A percentile compares a stretch with the other conserved stretches of the same genome.
These are phyloP conservation scores for Castanea mollissima DNA, from an alignment of 306 rosid genomes.

Conservation along the genomic window DNA sequence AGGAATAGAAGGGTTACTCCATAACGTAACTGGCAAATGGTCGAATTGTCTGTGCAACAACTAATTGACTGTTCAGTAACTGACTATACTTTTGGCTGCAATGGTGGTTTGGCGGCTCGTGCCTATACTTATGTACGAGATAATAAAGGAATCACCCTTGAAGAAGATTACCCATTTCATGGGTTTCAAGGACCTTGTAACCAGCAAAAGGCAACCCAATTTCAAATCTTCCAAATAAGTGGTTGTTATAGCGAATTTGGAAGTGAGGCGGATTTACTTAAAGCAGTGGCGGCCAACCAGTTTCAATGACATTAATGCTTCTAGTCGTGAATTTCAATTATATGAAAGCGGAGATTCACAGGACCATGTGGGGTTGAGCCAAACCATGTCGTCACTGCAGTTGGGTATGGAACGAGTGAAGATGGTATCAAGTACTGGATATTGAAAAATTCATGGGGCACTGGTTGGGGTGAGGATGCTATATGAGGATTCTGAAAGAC, in stretches of 20 bases:
- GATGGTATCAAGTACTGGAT: too few relatives aligned
- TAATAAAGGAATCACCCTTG: conserved; percentile 13
- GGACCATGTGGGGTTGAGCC: not conserved
- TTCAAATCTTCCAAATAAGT: too few relatives aligned
- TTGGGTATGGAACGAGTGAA: not conserved
- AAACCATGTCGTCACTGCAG: conserved; percentile 21
- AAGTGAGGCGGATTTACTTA: conserved; percentile 4
- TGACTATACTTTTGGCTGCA: not conserved
- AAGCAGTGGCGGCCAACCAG: conserved; percentile 28
- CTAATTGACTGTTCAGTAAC: conserved; percentile 17
- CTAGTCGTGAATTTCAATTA: not conserved
- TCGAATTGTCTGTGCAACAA: conserved; percentile 36
- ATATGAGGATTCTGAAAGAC: conserved; percentile 19
- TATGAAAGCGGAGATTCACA: not conserved
- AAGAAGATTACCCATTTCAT: conserved; percentile 15
- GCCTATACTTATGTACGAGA: not conserved
- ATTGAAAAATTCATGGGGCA: too few relatives aligned
- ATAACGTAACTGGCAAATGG: conserved; percentile 19
- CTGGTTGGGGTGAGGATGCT: too few relatives aligned
- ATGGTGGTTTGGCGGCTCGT: not conserved
- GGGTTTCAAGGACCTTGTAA: not conserved
- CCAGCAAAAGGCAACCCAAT: not conserved
- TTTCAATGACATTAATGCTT: not conserved
- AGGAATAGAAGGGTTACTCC: too few relatives aligned
- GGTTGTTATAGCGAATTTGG: accelerated